Evolutionary conservation across 352 stramenopile genomes (phyloP).

Genomic region (Globisporangium spiculum): DNA sequence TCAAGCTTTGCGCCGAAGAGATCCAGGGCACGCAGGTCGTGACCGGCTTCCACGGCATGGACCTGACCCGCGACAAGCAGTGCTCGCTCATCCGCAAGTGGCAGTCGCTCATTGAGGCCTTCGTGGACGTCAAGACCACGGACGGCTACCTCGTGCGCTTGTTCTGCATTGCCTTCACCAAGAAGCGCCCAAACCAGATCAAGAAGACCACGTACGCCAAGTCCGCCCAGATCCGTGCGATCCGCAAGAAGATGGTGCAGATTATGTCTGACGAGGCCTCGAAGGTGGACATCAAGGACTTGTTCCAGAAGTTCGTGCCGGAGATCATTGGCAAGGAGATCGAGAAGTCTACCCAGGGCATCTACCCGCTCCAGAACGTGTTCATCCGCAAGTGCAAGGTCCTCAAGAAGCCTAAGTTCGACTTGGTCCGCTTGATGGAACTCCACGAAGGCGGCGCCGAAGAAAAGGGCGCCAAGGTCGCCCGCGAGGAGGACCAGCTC

Average conservation of each 20-base stretch:
- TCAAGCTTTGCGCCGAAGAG: constrained; percentile 98
- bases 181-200: constrained; percentile 98
- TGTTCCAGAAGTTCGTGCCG: constrained; percentile 99
- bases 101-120: constrained; percentile 98
- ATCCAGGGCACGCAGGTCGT: constrained; percentile 90
- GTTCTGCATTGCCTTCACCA: constrained; percentile 99
- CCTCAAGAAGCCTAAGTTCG: constrained; percentile 99
- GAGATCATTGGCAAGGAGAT: constrained; percentile 99
- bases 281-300: constrained; percentile 99
- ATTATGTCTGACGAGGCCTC: constrained; percentile 97
- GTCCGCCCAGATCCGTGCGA: constrained; percentile 94
- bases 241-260: constrained; percentile 98
- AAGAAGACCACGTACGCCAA: constrained; percentile 99
- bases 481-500: constrained; percentile 82
- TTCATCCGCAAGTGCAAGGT: constrained; percentile 99
- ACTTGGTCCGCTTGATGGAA: constrained; percentile 99
- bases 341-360: constrained; percentile 95
- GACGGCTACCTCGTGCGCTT: constrained; percentile 99
- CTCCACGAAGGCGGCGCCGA: constrained; percentile 96
- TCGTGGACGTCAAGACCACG: constrained; percentile 99
- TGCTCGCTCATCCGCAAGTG: constrained; percentile 99
- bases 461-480: constrained; percentile 91
- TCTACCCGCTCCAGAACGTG: constrained; percentile 99
- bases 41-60: constrained; percentile 91
- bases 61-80: constrained; percentile 98